Evolutionary conservation across 2,329 filamentous ascomycete genomes (phyloP), one percentile per base, ranked within the genome.

Genomic region (Cordyceps fumosorosea): DNA sequence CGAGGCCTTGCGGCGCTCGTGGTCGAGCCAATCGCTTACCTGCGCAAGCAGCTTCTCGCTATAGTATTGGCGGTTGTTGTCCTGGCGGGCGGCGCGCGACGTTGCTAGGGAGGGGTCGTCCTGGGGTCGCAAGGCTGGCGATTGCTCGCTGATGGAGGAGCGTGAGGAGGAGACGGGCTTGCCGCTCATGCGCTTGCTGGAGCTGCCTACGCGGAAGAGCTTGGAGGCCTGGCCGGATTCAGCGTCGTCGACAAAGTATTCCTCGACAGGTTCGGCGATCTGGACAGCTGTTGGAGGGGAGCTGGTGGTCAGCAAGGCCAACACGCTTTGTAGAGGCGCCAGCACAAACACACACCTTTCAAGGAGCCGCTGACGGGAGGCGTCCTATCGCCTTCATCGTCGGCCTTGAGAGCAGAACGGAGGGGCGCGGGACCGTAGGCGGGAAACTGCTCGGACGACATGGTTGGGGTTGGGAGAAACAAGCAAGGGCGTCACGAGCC

Each of bases 1-100:
- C 11, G 80, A 75, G 45, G 82, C 81, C 67, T 86, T 85, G 37
- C 80, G 76, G 70, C 88, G 89, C 75, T 97, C 92, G 56, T 88
- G 84, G 67, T 93, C 86, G 45, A 97, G 77, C 93, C 93, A 98
- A 66, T 90, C 86, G 29, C 84, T 82, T 16, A 97, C 86, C 70
- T 96, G 90, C 22, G 86, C 81, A 32, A 95, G 76, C 8, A 96
- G 74, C 65, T 80, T 83, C 67, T 86, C 79, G 58, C 79, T 79
- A 56, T 78, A 73, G 61, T 79, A 76, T 60, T 73, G 72, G 20
- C 69, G 71, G 62, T 73, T 70, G 62, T 73, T 70, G 16, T 69
- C 66, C 12, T 73, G 69, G 11, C 72, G 71, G 37, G 67, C 63
- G 29, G 66, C 64, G 18, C 67, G 68, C 34, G 68, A 62, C 40